Percentiles rank a stretch among this genome's conserved stretches.
These are phyloP conservation scores for Wallacemonas sp. DNA, from an alignment of 208 protist species.

Conservation along the genomic window DNA sequence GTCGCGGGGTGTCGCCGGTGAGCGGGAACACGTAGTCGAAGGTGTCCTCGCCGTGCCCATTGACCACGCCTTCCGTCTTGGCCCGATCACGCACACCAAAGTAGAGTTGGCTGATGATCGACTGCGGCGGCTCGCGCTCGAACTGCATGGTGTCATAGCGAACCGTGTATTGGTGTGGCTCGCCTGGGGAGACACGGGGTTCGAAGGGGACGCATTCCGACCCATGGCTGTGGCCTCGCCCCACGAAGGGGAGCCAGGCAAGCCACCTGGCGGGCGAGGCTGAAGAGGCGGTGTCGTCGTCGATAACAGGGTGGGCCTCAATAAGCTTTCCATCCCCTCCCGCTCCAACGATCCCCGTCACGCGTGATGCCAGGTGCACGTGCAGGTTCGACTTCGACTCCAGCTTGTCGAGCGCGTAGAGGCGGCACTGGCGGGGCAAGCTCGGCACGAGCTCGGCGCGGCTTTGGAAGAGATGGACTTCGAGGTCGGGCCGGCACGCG, in stretches of 20 bases:
- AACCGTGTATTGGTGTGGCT: constrained; percentile 38
- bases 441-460: constrained; percentile 57
- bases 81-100: constrained; percentile 53
- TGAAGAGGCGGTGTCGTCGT: background rate
- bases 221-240: background rate
- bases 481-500: constrained; percentile 41
- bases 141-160: constrained; percentile 55
- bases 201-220: constrained; percentile 5
- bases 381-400: constrained; percentile 43
- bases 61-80: constrained; percentile 26
- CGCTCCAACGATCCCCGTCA: constrained; percentile 49
- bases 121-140: constrained; percentile 42
- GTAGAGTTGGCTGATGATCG: constrained; percentile 72
- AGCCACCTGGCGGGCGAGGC: background rate
- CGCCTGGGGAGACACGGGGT: constrained; percentile 2
- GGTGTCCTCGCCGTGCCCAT: constrained; percentile 25
- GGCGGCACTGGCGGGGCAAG: constrained; percentile 54
- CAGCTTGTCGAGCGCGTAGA: constrained; percentile 60
- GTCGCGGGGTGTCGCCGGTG: constrained; percentile 64
- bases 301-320: background rate
- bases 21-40: constrained; percentile 88
- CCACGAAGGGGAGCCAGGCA: constrained; percentile 1
- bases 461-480: constrained; percentile 79
- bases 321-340: constrained; percentile 23
- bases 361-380: constrained; percentile 45